A percentile compares a stretch with the other conserved stretches of the same genome.
Conservation (phyloP, 139 green algal genomes). For the Closterium sp. region DNA sequence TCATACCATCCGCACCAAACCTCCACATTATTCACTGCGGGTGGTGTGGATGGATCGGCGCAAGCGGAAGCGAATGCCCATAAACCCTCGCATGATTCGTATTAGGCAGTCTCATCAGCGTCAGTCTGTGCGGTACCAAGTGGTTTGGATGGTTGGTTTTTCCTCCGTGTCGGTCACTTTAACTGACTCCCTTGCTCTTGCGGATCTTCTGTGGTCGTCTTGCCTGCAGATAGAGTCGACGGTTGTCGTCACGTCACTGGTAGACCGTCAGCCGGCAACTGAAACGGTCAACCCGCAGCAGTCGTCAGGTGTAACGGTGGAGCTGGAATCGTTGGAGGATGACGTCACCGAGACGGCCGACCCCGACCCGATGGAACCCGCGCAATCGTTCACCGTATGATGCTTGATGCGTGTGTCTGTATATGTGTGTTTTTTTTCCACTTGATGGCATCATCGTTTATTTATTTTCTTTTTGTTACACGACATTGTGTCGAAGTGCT, state of each 20-base stretch:
- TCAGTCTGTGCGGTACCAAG: too few species aligned
- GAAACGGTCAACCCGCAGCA: neutral
- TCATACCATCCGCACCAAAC: too few species aligned
- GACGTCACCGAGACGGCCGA: neutral
- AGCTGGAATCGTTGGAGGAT: neutral
- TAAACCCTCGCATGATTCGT: too few species aligned
- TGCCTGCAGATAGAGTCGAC: neutral
- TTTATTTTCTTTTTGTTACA: too few species aligned
- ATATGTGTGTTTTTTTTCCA: too few species aligned
- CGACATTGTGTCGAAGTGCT: too few species aligned
- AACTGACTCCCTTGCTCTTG: neutral
- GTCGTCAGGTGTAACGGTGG: neutral
- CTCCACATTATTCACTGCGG: too few species aligned
- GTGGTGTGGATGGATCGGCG: too few species aligned
- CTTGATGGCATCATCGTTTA: too few species aligned
- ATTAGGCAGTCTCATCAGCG: too few species aligned
- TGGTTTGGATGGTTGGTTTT: neutral
- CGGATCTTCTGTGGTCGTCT: neutral
- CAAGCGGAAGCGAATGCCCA: too few species aligned
- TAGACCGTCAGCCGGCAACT: neutral
- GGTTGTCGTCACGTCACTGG: neutral
- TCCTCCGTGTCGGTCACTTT: neutral
- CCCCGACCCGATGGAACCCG: neutral
- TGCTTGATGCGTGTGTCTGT: too few species aligned
- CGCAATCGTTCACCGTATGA: neutral